phyloP scores from a whole-genome alignment of 1,284 basidiomycete genomes.

The Papiliotrema flavescens region DNA sequence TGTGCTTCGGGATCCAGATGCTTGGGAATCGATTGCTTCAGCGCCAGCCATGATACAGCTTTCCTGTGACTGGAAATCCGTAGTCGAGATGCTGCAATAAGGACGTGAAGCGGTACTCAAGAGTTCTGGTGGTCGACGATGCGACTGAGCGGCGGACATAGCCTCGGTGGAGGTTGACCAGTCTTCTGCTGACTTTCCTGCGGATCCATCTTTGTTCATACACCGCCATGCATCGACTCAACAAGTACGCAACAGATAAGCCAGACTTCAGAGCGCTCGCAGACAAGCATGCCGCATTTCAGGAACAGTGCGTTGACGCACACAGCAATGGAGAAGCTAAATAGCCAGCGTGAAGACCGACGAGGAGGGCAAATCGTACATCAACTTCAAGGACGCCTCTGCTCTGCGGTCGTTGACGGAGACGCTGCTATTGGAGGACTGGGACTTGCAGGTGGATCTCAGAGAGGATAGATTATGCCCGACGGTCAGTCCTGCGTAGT shows the following conservation, averaged over 20 bases:
- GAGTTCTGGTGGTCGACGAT: too few species aligned
- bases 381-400: constrained; percentile 68
- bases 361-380: constrained; percentile 30
- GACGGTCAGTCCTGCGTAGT: constrained; percentile 57
- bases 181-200: background rate
- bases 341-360: constrained; percentile 15
- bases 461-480: constrained; percentile 76
- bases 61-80: too few species aligned
- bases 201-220: background rate
- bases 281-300: constrained; percentile 57
- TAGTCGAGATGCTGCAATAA: too few species aligned
- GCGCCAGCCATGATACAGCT: too few species aligned
- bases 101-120: too few species aligned
- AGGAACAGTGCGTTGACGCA: background rate
- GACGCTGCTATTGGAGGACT: constrained; percentile 71
- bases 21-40: too few species aligned
- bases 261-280: constrained; percentile 67
- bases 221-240: constrained; percentile 42
- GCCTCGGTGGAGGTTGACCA: background rate
- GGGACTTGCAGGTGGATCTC: constrained; percentile 60
- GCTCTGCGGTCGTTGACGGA: constrained; percentile 72
- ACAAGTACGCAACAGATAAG: constrained; percentile 48
- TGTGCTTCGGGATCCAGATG: too few species aligned
- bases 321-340: background rate
- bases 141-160: background rate